Evolutionary conservation across 2,329 filamentous ascomycete species (phyloP).

Genomic region (Gyromitra esculenta): DNA sequence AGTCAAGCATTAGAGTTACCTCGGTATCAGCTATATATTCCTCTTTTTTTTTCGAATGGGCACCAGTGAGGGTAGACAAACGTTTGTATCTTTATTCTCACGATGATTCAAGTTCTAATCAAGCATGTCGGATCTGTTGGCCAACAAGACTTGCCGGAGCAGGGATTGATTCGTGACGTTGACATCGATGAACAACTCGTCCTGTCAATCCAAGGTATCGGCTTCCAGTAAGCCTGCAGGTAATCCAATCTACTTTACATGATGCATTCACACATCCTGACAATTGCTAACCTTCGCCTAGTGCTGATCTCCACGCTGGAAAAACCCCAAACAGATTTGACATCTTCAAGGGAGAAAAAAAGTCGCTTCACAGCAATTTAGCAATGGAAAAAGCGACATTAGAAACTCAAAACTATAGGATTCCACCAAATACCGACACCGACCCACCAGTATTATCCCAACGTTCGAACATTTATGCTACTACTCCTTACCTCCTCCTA

Average conservation of each 20-base stretch:
- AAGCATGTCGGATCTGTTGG: background rate
- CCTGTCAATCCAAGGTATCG: conserved; percentile 32
- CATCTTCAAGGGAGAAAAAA: background rate
- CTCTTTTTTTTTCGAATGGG: conserved; percentile 13
- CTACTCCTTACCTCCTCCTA: background rate
- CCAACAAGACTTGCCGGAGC: conserved; percentile 7
- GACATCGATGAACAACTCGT: conserved; percentile 2
- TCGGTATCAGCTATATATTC: conserved; percentile 25
- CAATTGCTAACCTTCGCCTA: background rate
- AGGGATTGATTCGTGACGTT: conserved; percentile 18
- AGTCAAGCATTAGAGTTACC: conserved; percentile 1
- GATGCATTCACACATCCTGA: conserved; percentile 8
- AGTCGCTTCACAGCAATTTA: background rate
- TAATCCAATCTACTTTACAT: background rate
- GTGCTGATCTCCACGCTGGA: conserved; percentile 2
- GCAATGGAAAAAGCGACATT: background rate
- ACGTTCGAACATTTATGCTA: background rate
- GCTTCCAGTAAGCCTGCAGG: conserved; percentile 4
- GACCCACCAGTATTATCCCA: background rate
- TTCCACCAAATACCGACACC: background rate
- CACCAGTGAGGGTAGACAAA: conserved; percentile 11
- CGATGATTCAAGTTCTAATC: background rate
- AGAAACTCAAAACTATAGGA: background rate
- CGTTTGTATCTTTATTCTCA: conserved; percentile 11
- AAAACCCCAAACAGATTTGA: background rate